Evolutionary conservation across 225 moss, liverwort and hornwort genomes (phyloP).

Genomic region (Asterella californica): DNA sequence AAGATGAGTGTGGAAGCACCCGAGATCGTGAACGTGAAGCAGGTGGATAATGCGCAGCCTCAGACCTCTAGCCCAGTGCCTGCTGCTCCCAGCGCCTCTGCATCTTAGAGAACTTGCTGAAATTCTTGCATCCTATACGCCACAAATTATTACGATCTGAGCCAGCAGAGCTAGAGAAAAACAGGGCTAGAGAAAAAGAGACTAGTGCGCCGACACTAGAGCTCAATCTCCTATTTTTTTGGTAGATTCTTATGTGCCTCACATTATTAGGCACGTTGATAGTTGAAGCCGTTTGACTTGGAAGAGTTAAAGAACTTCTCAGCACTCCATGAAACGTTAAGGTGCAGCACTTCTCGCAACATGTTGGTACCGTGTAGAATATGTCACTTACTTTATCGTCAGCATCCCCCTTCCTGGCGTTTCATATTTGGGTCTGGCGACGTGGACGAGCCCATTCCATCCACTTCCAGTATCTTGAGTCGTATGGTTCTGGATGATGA

Average conservation of each 20-base stretch:
- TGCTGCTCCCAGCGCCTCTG: conserved; percentile 6
- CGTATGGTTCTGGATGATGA: too few relatives aligned
- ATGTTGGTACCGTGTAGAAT: too few relatives aligned
- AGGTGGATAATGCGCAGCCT: neutral
- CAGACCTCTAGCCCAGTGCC: neutral
- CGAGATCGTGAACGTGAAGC: conserved; percentile 14
- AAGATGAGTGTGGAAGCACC: conserved; percentile 75
- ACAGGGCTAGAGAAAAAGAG: neutral
- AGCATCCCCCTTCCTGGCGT: too few relatives aligned
- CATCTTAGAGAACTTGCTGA: neutral
- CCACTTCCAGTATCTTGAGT: too few relatives aligned
- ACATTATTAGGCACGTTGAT: neutral
- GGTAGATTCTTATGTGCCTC: neutral
- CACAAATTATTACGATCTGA: too few relatives aligned
- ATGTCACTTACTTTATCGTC: too few relatives aligned
- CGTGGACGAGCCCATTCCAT: too few relatives aligned
- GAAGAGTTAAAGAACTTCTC: too few relatives aligned
- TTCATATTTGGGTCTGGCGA: too few relatives aligned
- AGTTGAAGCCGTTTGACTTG: neutral
- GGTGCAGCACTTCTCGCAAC: too few relatives aligned
- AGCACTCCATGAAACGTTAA: too few relatives aligned
- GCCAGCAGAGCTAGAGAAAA: neutral
- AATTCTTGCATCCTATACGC: neutral
- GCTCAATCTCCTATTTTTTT: neutral
- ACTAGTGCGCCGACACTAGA: neutral